Percentiles rank a stretch among this genome's conserved stretches.
Evolutionary conservation across 2,329 filamentous ascomycete species (phyloP).

Genomic region (Leptographium procerum): DNA sequence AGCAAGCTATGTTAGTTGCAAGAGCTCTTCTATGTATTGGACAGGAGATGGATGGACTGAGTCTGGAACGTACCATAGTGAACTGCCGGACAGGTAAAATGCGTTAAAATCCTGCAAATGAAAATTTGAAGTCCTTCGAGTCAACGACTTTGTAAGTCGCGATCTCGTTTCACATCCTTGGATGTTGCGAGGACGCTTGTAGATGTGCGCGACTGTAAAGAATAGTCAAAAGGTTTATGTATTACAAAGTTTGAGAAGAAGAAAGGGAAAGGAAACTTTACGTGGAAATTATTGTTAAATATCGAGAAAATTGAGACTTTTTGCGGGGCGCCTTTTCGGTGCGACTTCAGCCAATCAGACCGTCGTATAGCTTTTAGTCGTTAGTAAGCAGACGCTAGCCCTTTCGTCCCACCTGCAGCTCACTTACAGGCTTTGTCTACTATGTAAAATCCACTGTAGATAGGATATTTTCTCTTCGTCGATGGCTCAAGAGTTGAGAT

Average conservation of each 20-base stretch:
- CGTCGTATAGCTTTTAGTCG: too few relatives aligned
- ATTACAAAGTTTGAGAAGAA: neutral
- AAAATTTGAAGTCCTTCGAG: neutral
- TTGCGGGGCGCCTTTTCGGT: neutral
- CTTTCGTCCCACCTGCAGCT: neutral
- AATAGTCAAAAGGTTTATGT: neutral
- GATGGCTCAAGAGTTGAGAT: neutral
- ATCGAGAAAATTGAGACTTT: neutral
- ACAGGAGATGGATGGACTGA: neutral
- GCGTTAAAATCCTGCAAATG: neutral
- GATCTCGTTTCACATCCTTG: neutral
- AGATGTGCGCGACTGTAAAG: neutral
- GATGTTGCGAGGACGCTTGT: neutral
- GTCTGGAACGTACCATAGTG: constrained; percentile 2
- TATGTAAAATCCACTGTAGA: neutral
- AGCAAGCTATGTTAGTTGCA: neutral
- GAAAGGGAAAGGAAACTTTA: neutral
- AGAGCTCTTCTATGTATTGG: neutral
- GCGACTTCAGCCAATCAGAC: neutral
- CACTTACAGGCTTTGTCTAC: neutral
- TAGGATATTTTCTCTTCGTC: neutral
- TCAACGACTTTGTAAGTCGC: neutral
- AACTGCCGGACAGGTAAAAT: neutral
- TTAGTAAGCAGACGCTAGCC: neutral
- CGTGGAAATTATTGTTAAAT: neutral